Evolutionary conservation across 495 filamentous ascomycete genomes (phyloP), one percentile per base, ranked within the genome.

Genomic region (Aspergillus mulundensis): DNA sequence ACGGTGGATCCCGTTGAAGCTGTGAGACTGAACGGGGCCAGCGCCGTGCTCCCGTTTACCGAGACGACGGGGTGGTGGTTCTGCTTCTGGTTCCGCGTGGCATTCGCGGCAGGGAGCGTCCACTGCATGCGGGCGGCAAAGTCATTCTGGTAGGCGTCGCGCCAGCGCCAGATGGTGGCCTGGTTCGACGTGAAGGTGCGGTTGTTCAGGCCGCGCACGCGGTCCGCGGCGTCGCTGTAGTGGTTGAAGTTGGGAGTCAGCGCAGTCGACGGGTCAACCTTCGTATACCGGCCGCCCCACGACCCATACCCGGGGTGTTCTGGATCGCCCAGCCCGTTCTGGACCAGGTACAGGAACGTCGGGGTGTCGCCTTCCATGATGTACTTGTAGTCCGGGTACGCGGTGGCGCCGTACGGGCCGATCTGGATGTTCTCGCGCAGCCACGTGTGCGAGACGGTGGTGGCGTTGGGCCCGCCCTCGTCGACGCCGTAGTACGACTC

Each of bases 111-210:
- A n/a, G n/a, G n/a, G n/a, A 28, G 8, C 25, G 69, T 71, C 77
- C 76, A 78, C 53, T 73, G 63, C 49, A 78, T 75, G 1, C 76
- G 58, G 0, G 76, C 75, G 3, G 73, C 71, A 53, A 80, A 76
- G 54, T 77, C 76, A 53, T 70, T 65, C 54, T 78, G 74, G 45
- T 66, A 73, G 2, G 75, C 75, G 10, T 69, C 61, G 6, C 75
- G 39, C 77, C 76, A 80, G 5, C 76, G 62, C 73, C 76, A 80
- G 21, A 50, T 49, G 34, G 44, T 41, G 39, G 48, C 28, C 19
- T 23, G 12, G 39, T 50, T 49, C n/a, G n/a, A n/a, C n/a, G n/a
- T n/a, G n/a, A n/a, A n/a, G 5, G 5, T 19, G 4, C 0, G 7
- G 32, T 41, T 28, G 3, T 21, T 49, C 32, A 32, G 19, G 14